These are phyloP conservation scores for Aureobasidium musti DNA, from an alignment of 2,329 filamentous ascomycete genomes.

Conservation along the genomic window DNA sequence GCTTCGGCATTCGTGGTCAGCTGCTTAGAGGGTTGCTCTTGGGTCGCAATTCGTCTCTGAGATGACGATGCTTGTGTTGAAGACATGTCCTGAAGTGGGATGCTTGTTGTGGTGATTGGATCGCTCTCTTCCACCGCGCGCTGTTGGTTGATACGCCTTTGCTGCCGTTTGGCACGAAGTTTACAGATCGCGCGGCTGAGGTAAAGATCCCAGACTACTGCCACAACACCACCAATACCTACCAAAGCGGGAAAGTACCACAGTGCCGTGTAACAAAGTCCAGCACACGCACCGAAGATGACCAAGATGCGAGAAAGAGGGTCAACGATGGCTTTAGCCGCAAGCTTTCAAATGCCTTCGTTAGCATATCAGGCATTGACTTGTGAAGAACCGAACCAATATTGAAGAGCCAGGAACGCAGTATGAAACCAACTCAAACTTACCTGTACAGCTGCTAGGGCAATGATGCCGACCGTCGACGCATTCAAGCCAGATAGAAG, in stretches of 20 bases:
- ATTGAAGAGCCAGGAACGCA: too few relatives aligned
- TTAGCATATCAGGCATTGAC: neutral
- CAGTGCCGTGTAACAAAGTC: slow-evolving; percentile 68
- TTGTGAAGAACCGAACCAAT: neutral
- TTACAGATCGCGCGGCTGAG: neutral
- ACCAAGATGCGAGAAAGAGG: slow-evolving; percentile 63
- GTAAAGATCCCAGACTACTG: slow-evolving; percentile 57
- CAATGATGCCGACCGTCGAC: slow-evolving; percentile 70
- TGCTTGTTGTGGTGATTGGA: neutral
- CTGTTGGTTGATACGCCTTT: neutral
- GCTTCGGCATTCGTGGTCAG: neutral
- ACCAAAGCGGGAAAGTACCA: slow-evolving; percentile 75
- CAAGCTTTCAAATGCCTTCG: slow-evolving; percentile 44
- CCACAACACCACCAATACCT: slow-evolving; percentile 54
- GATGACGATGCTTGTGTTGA: neutral
- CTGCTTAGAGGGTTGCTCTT: neutral
- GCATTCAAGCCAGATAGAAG: slow-evolving; percentile 71
- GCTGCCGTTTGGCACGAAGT: neutral
- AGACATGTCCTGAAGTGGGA: slow-evolving; percentile 1
- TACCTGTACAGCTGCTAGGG: slow-evolving; percentile 63
- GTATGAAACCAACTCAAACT: neutral
- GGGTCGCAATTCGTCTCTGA: neutral
- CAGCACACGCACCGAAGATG: slow-evolving; percentile 62
- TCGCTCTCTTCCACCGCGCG: neutral
- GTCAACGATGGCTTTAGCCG: slow-evolving; percentile 68